Conservation (phyloP, 2,329 filamentous ascomycete species). For the Dryadomyces quercivorus region DNA sequence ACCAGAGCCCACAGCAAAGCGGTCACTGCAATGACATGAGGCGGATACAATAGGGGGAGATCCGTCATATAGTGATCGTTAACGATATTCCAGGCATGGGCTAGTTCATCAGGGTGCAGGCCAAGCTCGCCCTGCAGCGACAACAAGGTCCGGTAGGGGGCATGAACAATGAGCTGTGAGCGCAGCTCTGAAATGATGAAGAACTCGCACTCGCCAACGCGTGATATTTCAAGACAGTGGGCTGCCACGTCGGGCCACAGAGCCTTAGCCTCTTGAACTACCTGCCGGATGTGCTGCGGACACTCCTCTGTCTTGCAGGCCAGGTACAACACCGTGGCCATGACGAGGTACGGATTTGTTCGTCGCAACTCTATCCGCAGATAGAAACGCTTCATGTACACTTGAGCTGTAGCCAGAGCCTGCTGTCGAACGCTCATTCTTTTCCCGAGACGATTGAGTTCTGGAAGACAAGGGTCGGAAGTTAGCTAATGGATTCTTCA, state of each 20-base stretch:
- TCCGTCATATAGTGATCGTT: conserved; percentile 93
- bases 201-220: conserved; percentile 90
- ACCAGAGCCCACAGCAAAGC: conserved; percentile 77
- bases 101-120: conserved; percentile 65
- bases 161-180: conserved; percentile 79
- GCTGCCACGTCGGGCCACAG: conserved; percentile 60
- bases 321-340: conserved; percentile 88
- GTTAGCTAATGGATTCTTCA: background rate
- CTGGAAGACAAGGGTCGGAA: conserved; percentile 28
- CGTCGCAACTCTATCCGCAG: conserved; percentile 78
- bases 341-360: conserved; percentile 85
- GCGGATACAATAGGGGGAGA: conserved; percentile 71
- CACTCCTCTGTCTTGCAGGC: conserved; percentile 98
- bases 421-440: conserved; percentile 80
- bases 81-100: conserved; percentile 68
- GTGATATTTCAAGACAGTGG: conserved; percentile 63
- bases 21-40: conserved; percentile 80
- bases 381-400: conserved; percentile 93
- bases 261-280: conserved; percentile 74
- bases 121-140: conserved; percentile 57
- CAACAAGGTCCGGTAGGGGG: conserved; percentile 74
- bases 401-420: conserved; percentile 82
- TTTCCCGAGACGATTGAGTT: conserved; percentile 72
- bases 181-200: conserved; percentile 83
- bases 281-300: conserved; percentile 86